phyloP scores from a whole-genome alignment of 164 flowering plant genomes.

The Liquidambar formosana region DNA sequence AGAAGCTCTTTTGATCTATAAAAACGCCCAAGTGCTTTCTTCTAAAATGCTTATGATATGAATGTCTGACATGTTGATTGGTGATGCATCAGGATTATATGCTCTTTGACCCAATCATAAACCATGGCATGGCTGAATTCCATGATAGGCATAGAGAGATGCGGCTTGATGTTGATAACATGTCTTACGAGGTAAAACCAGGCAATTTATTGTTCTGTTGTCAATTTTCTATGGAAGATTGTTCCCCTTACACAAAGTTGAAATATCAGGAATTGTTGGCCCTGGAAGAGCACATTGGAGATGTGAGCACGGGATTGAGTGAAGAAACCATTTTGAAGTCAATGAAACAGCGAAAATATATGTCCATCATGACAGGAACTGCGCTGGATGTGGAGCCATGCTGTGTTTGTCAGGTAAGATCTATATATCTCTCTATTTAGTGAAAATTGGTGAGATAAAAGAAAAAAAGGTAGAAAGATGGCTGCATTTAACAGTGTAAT shows the following conservation, averaged over 20 bases:
- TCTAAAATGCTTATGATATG: too few relatives aligned
- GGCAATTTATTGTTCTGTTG: background rate
- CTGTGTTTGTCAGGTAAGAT: constrained; percentile 75
- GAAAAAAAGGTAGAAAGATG: background rate
- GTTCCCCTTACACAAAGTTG: constrained; percentile 1
- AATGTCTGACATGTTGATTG: constrained; percentile 8
- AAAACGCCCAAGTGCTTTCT: too few relatives aligned
- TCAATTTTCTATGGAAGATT: constrained; percentile 2
- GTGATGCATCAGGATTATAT: constrained; percentile 43
- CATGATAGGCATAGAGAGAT: constrained; percentile 66
- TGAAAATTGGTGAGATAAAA: background rate
- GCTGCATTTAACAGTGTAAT: background rate
- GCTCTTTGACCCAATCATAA: constrained; percentile 48
- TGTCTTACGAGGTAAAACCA: constrained; percentile 72
- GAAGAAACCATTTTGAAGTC: constrained; percentile 55
- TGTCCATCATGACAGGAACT: constrained; percentile 12
- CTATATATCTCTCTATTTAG: background rate
- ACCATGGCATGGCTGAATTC: constrained; percentile 45
- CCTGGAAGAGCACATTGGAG: constrained; percentile 84
- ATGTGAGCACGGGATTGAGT: constrained; percentile 75
- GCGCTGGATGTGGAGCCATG: constrained; percentile 65
- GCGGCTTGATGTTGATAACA: constrained; percentile 68
- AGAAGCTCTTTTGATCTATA: background rate
- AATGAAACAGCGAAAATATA: constrained; percentile 51
- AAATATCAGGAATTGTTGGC: constrained; percentile 71